Conservation (phyloP, 2,329 filamentous ascomycete species). For the Chaetomiaceae sp. region DNA sequence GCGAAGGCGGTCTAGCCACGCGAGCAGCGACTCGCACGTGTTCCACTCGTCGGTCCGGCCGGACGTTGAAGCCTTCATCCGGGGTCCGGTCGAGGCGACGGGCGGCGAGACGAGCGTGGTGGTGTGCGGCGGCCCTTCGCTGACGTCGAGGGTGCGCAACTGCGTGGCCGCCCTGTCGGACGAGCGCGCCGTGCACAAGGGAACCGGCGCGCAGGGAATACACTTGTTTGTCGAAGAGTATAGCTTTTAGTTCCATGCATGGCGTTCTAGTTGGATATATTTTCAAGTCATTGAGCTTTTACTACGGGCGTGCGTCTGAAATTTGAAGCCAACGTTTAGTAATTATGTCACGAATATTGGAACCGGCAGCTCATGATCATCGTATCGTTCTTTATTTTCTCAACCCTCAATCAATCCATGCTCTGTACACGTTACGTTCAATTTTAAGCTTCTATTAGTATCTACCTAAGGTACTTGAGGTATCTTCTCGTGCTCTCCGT, state of each 20-base stretch:
- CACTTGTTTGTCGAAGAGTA: slow-evolving; percentile 57
- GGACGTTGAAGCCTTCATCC: slow-evolving; percentile 46
- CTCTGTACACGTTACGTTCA: no score
- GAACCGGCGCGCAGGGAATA: slow-evolving; percentile 57
- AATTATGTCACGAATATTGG: no score
- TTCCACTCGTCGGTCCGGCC: slow-evolving; percentile 42
- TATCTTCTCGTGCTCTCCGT: no score
- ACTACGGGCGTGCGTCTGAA: no score
- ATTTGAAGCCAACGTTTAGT: no score
- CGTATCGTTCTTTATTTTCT: no score
- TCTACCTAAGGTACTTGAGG: no score
- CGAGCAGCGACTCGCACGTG: slow-evolving; percentile 36
- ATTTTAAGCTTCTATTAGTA: no score
- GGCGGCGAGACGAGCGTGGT: slow-evolving; percentile 56
- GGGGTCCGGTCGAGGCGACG: slow-evolving; percentile 49
- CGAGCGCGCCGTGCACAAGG: slow-evolving; percentile 58
- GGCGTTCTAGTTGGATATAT: background rate
- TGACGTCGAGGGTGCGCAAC: slow-evolving; percentile 50
- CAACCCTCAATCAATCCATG: no score
- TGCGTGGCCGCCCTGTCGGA: slow-evolving; percentile 51
- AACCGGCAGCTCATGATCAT: no score
- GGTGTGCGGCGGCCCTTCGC: slow-evolving; percentile 51
- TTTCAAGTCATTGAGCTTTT: no score
- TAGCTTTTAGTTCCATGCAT: slow-evolving; percentile 14
- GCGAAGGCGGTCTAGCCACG: slow-evolving; percentile 17